Percentiles rank a stretch among this genome's conserved stretches.
These are phyloP conservation scores for Melanopsichium pennsylvanicum DNA, from an alignment of 1,284 basidiomycete genomes.

Conservation along the genomic window DNA sequence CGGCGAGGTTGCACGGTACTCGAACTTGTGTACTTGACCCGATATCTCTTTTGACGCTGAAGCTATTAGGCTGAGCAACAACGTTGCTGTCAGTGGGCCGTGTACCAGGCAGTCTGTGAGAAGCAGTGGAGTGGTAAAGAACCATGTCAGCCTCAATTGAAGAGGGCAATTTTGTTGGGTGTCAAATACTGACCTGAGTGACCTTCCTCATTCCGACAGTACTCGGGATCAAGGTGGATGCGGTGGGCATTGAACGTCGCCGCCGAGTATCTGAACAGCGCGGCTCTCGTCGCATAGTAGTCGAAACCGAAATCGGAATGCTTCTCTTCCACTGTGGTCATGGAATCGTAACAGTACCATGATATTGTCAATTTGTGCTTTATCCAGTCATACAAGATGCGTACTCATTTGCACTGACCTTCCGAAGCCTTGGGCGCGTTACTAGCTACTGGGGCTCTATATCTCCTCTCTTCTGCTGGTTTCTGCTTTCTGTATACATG, in stretches of 20 bases:
- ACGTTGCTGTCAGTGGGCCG: constrained; percentile 49
- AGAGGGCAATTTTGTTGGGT: background rate
- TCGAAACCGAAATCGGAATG: constrained; percentile 40
- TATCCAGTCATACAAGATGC: too few species aligned
- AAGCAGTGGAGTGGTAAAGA: background rate
- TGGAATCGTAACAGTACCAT: too few species aligned
- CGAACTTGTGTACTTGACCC: constrained; percentile 19
- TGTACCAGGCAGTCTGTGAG: constrained; percentile 48
- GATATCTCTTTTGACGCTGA: constrained; percentile 1
- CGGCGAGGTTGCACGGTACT: constrained; percentile 49
- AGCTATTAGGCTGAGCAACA: constrained; percentile 36
- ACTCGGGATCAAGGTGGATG: constrained; percentile 57
- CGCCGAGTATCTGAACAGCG: constrained; percentile 61
- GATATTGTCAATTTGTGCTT: too few species aligned
- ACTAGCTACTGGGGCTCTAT: constrained; percentile 3
- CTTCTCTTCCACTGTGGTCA: constrained; percentile 23
- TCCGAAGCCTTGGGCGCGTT: constrained; percentile 7
- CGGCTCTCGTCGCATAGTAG: constrained; percentile 39
- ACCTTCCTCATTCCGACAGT: constrained; percentile 55
- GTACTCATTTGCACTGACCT: constrained; percentile 8
- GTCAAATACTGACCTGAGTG: constrained; percentile 24
- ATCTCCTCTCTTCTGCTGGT: constrained; percentile 21
- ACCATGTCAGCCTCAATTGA: too few species aligned
- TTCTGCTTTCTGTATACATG: constrained; percentile 37
- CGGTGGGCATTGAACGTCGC: constrained; percentile 61